Conservation (phyloP, 371 early-diverging fungal genomes). For the Rhizopus stolonifer region DNA sequence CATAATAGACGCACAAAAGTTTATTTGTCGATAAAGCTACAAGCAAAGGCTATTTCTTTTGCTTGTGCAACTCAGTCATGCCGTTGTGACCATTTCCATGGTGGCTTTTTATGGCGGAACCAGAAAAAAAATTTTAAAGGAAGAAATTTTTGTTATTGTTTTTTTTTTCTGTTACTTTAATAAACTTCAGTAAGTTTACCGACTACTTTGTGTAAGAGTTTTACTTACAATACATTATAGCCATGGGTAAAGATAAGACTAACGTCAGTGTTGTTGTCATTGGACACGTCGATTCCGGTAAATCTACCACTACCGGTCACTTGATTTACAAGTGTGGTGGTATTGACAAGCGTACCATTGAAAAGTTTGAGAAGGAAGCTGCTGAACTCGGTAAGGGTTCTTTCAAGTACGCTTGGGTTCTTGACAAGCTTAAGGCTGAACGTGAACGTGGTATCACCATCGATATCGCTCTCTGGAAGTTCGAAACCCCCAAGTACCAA, state of each 20-base stretch:
- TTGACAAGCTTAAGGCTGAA: constrained; percentile 97
- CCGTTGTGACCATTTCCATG: not conserved
- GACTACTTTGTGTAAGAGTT: not conserved
- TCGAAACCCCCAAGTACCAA: constrained; percentile 95
- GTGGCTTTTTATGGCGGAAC: not conserved
- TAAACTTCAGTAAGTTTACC: not conserved
- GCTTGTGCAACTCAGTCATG: not conserved
- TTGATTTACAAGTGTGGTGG: constrained; percentile 98
- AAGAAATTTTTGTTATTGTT: not conserved
- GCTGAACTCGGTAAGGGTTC: constrained; percentile 97
- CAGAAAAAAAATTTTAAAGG: constrained; percentile 1
- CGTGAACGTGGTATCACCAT: constrained; percentile 97
- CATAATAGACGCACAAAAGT: no score
- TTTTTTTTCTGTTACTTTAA: not conserved
- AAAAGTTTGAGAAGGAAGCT: constrained; percentile 99
- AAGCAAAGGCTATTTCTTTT: not conserved
- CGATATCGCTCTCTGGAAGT: constrained; percentile 96
- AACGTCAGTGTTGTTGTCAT: constrained; percentile 98
- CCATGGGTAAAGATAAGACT: constrained; percentile 93
- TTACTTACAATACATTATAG: not conserved
- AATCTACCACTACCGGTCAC: constrained; percentile 73
- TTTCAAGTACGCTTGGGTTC: constrained; percentile 96
- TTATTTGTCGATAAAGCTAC: not conserved
- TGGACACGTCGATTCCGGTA: constrained; percentile 98
- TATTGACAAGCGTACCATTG: constrained; percentile 98